phyloP scores from a whole-genome alignment of 306 rosid species.

The Castanospermum australe region DNA sequence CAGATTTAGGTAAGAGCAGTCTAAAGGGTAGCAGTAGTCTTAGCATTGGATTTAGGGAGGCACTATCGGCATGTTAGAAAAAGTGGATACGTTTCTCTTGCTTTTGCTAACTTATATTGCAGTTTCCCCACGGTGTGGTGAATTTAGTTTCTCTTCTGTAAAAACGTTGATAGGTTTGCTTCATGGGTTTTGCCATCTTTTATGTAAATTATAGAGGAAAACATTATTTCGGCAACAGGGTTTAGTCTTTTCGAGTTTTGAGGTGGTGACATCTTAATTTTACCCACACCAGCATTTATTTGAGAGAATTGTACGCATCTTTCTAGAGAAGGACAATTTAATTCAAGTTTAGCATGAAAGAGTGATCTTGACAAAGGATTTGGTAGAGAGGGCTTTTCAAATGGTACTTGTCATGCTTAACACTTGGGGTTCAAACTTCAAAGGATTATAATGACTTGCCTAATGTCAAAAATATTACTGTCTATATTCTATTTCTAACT shows the following conservation, averaged over 20 bases:
- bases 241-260: neutral
- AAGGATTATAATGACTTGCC: conserved; percentile 4
- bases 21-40: conserved; percentile 41
- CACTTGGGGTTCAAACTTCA: conserved; percentile 28
- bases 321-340: conserved; percentile 18
- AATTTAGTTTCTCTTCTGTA: neutral
- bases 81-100: neutral
- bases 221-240: neutral
- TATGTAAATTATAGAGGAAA: conserved; percentile 9
- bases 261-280: conserved; percentile 22
- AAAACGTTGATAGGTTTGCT: conserved; percentile 15
- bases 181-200: conserved; percentile 3
- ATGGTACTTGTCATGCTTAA: conserved; percentile 11
- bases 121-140: neutral
- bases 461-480: conserved; percentile 7
- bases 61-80: conserved; percentile 36
- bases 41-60: conserved; percentile 66
- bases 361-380: conserved; percentile 22
- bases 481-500: neutral
- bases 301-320: conserved; percentile 7
- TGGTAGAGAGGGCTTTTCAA: conserved; percentile 25
- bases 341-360: conserved; percentile 17
- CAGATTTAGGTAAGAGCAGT: conserved; percentile 51
- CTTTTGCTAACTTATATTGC: neutral
- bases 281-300: conserved; percentile 3